A percentile compares a stretch with the other conserved stretches of the same genome.
phyloP scores from a whole-genome alignment of 768 basidiomycete species.

The Lactifluus volemus region DNA sequence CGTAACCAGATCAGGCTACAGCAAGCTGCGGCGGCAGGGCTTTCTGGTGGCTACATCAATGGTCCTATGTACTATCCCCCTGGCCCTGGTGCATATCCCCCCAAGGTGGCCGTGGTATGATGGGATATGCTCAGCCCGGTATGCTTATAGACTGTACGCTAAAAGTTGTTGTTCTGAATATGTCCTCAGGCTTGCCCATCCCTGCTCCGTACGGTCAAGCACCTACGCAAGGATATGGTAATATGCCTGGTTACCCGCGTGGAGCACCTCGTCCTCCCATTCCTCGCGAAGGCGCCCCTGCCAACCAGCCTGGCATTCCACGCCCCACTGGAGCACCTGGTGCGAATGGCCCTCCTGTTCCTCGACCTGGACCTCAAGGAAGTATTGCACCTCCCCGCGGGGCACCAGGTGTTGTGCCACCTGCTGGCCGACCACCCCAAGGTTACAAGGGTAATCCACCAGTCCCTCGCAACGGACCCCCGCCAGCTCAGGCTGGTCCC shows the following conservation, averaged over 20 bases:
- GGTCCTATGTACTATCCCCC: slow-evolving; percentile 84
- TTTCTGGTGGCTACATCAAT: slow-evolving; percentile 78
- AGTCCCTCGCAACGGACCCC: slow-evolving; percentile 26
- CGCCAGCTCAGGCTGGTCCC: slow-evolving; percentile 32
- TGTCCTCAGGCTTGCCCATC: slow-evolving; percentile 68
- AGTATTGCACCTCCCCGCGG: slow-evolving; percentile 40
- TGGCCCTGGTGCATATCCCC: slow-evolving; percentile 69
- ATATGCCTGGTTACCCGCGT: slow-evolving; percentile 58
- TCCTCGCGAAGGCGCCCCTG: slow-evolving; percentile 61
- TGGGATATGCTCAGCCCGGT: slow-evolving; percentile 74
- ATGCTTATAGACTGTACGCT: slow-evolving; percentile 33
- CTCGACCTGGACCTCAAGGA: slow-evolving; percentile 47
- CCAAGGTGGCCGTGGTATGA: slow-evolving; percentile 65
- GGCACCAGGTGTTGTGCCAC: slow-evolving; percentile 37
- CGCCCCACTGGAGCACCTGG: slow-evolving; percentile 57
- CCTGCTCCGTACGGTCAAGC: slow-evolving; percentile 63
- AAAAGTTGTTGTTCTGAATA: slow-evolving; percentile 38
- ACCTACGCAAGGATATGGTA: slow-evolving; percentile 66
- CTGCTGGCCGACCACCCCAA: slow-evolving; percentile 30
- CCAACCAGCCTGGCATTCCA: slow-evolving; percentile 38
- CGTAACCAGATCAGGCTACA: slow-evolving; percentile 96
- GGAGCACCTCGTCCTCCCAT: slow-evolving; percentile 54
- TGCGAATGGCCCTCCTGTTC: slow-evolving; percentile 37
- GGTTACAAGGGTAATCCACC: slow-evolving; percentile 27
- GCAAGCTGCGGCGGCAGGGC: slow-evolving; percentile 83